phyloP scores from a whole-genome alignment of 1,139 yeast species.

The Kodamaea plutei region DNA sequence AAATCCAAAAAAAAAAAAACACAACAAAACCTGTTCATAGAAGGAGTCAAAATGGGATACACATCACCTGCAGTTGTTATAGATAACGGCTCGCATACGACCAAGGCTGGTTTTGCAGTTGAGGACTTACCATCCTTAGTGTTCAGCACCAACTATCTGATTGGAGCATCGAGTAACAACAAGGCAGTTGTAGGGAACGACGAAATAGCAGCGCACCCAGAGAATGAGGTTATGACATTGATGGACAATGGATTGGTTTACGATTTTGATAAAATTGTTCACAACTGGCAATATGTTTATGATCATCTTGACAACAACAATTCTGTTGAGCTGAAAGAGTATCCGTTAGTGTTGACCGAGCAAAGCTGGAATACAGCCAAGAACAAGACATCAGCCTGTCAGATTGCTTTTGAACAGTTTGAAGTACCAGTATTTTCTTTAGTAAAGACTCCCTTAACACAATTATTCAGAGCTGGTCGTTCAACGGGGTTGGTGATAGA shows the following conservation, averaged over 20 bases:
- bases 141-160: slow-evolving; percentile 53
- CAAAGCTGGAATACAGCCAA: slow-evolving; percentile 58
- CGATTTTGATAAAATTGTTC: slow-evolving; percentile 58
- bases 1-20: slow-evolving; percentile 2
- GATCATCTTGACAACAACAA: slow-evolving; percentile 41
- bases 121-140: slow-evolving; percentile 60
- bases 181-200: slow-evolving; percentile 46
- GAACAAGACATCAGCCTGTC: slow-evolving; percentile 49
- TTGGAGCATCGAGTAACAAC: slow-evolving; percentile 1
- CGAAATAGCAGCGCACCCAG: slow-evolving; percentile 40
- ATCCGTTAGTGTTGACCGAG: slow-evolving; percentile 64
- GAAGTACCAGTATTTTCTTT: slow-evolving; percentile 65
- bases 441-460: slow-evolving; percentile 66
- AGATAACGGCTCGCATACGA: slow-evolving; percentile 61
- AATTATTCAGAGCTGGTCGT: slow-evolving; percentile 65
- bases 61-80: slow-evolving; percentile 59
- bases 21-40: slow-evolving; percentile 5
- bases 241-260: slow-evolving; percentile 63
- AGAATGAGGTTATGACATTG: slow-evolving; percentile 55
- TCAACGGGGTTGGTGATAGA: slow-evolving; percentile 67
- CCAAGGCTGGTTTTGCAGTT: slow-evolving; percentile 69
- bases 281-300: slow-evolving; percentile 59
- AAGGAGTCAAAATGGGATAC: slow-evolving; percentile 28
- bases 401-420: slow-evolving; percentile 61
- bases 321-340: slow-evolving; percentile 46